These are phyloP conservation scores for Russula dissimulans DNA, from an alignment of 768 basidiomycete genomes.

Conservation along the genomic window DNA sequence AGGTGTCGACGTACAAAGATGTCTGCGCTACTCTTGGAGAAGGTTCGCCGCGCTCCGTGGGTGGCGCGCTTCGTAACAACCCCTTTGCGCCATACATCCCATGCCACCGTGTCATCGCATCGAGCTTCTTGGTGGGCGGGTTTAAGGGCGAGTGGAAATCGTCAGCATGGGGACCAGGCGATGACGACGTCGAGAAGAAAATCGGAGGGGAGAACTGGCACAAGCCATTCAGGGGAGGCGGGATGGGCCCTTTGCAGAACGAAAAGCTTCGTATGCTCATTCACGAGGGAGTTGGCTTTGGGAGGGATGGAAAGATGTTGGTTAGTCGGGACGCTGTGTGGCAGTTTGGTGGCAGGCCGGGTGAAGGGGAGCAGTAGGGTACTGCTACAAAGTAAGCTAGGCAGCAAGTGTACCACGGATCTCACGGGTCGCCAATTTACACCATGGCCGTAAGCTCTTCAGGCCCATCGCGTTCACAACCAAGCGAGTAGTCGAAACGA, in stretches of 20 bases:
- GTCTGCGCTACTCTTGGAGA: constrained; percentile 39
- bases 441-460: too few relatives aligned
- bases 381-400: too few relatives aligned
- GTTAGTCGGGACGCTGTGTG: constrained; percentile 8
- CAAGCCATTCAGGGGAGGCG: constrained; percentile 7
- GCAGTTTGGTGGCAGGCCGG: constrained; percentile 3
- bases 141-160: constrained; percentile 48
- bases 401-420: too few relatives aligned
- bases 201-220: constrained; percentile 12
- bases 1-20: constrained; percentile 19
- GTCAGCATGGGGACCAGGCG: background rate
- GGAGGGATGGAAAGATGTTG: constrained; percentile 4
- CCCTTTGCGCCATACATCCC: constrained; percentile 61
- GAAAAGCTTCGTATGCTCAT: constrained; percentile 18
- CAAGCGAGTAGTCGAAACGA: too few relatives aligned
- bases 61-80: constrained; percentile 51
- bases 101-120: constrained; percentile 62
- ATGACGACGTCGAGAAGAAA: background rate
- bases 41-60: constrained; percentile 65
- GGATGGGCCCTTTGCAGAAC: constrained; percentile 12
- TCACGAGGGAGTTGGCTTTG: constrained; percentile 15
- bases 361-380: too few relatives aligned
- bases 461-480: too few relatives aligned
- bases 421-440: too few relatives aligned
- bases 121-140: constrained; percentile 51